A percentile compares a stretch with the other conserved stretches of the same genome.
phyloP scores from a whole-genome alignment of 805 yeast genomes.

The Nakazawaea siamensis region DNA sequence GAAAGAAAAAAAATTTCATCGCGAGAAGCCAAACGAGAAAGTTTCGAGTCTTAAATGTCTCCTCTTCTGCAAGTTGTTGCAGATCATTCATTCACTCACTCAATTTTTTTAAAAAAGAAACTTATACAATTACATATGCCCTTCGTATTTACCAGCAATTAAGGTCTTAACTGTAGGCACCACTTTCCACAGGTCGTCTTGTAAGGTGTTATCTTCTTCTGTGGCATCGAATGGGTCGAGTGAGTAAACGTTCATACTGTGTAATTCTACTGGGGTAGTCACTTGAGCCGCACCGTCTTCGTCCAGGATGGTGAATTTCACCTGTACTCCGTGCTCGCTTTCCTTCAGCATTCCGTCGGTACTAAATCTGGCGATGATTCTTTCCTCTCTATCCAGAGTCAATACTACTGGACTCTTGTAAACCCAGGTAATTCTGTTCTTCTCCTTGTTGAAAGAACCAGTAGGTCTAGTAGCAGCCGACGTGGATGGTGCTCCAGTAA shows the following conservation, averaged over 20 bases:
- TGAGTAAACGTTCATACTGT: slow-evolving; percentile 17
- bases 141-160: slow-evolving; percentile 41
- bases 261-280: slow-evolving; percentile 26
- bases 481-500: slow-evolving; percentile 53
- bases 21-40: too few relatives aligned
- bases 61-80: too few relatives aligned
- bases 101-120: not conserved
- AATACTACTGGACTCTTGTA: slow-evolving; percentile 28
- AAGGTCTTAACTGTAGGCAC: slow-evolving; percentile 39
- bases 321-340: slow-evolving; percentile 63
- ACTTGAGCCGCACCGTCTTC: slow-evolving; percentile 37
- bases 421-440: slow-evolving; percentile 82
- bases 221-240: slow-evolving; percentile 26
- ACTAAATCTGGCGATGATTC: slow-evolving; percentile 78
- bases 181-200: slow-evolving; percentile 21
- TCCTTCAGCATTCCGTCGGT: slow-evolving; percentile 70
- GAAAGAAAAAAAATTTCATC: too few relatives aligned
- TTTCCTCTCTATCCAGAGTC: slow-evolving; percentile 40
- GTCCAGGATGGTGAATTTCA: slow-evolving; percentile 46
- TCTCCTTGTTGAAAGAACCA: slow-evolving; percentile 84
- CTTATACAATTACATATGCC: slow-evolving; percentile 18
- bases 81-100: not conserved
- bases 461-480: slow-evolving; percentile 86
- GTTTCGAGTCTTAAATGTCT: too few relatives aligned
- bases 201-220: slow-evolving; percentile 12